Base-by-base conservation (phyloP, 1,139 yeast species). In the Geotrichum phurueaensis region DNA sequence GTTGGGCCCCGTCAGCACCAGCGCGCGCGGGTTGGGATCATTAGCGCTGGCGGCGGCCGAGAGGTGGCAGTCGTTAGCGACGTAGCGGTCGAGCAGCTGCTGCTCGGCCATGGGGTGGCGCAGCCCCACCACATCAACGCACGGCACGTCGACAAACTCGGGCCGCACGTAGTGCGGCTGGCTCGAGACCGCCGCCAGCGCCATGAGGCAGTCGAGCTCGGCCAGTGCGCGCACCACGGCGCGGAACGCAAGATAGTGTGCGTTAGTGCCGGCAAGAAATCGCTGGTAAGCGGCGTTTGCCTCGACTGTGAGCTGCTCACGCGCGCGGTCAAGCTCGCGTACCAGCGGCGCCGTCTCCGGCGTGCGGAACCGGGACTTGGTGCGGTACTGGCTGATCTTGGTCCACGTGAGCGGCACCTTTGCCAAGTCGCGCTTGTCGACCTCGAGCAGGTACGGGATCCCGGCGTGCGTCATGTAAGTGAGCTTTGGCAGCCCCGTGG, bases 101-200 rank as follows among this genome's bases (percentile, higher is more conserved):
- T 80, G 79, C 69, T 89, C 96, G 13, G 89, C 81, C 59, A 91
- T 84, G 1, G 98, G 98, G 68, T 94, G 92, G 45, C 95, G 77
- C 0, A 95, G 88, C 9, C 81, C 78, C 23, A 70, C 74, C 0
- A 90, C 76, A 4, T 81, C 75, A 3, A 92, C 76, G 9, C 77
- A 70, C 45, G 84, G 86, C 6, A 73, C 71, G 57, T 83, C 84
- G 3, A 80, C 80, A 58, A 87, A 77, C 1, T 65, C 70, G 0
- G 97, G 96, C 60, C 81, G 79, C 3, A 75, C 73, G 65, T 85
- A 86, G 20, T 78, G 78, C 0, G 79, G 73, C 49, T 77, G 78
- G 1, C 83, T 73, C 3, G 88, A 81, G 0, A 86, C 83, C 0
- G 86, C 84, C 0, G 90, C 81, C 31, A 94, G 73, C 0, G 97